phyloP scores from a whole-genome alignment of 2,329 filamentous ascomycete species.

The Penicillium italicum region DNA sequence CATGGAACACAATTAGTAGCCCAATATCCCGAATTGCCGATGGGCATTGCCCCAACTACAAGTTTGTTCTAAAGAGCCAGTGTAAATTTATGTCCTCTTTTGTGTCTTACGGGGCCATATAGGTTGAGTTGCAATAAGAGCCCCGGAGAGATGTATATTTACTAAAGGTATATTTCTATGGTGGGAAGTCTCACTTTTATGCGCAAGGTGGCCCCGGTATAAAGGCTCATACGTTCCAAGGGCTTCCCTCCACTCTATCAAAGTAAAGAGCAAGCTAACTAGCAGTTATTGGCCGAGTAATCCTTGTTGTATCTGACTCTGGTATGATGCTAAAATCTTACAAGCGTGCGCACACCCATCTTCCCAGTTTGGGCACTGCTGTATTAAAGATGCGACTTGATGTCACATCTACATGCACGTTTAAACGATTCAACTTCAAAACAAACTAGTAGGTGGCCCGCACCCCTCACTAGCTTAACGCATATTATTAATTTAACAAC shows the following conservation, averaged over 20 bases:
- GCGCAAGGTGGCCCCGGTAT: not conserved
- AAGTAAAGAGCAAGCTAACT: not conserved
- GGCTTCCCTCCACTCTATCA: not conserved
- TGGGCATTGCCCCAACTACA: not conserved
- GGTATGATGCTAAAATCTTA: not conserved
- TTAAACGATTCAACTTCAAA: not conserved
- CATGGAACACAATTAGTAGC: too few relatives aligned
- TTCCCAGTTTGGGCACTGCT: not conserved
- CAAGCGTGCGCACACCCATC: not conserved
- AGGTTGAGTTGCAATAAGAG: not conserved
- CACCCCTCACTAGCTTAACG: not conserved
- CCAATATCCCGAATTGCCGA: too few relatives aligned
- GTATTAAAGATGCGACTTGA: slow-evolving; percentile 2
- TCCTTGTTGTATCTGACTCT: not conserved
- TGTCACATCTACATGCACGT: slow-evolving; percentile 1
- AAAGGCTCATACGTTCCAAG: not conserved
- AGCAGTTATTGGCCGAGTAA: not conserved
- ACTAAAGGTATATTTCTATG: too few relatives aligned
- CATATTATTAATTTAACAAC: not conserved
- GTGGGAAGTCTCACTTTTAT: not conserved
- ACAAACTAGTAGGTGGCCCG: not conserved
- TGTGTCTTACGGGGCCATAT: not conserved
- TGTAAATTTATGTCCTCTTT: not conserved
- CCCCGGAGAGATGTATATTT: too few relatives aligned
- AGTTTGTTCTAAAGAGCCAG: not conserved